A percentile compares a stretch with the other conserved stretches of the same genome.
Conservation (phyloP, 495 filamentous ascomycete species). For the Endocarpon pusillum region DNA sequence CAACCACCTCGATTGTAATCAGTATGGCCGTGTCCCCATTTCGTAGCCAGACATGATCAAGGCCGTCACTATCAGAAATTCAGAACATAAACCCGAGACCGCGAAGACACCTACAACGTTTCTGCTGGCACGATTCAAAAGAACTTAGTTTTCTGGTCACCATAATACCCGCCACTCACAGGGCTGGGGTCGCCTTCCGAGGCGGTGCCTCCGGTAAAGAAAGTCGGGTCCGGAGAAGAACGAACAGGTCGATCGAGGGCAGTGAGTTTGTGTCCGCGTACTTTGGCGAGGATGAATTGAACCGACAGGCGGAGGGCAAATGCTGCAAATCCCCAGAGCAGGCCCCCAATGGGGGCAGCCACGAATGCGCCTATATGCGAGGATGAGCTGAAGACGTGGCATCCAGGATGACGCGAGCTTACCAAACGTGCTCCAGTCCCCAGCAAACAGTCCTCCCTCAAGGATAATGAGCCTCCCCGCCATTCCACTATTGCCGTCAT, state of each 20-base stretch:
- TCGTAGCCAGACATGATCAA: too few relatives aligned
- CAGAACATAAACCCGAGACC: too few relatives aligned
- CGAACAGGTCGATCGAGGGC: conserved; percentile 42
- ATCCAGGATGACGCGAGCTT: conserved; percentile 4
- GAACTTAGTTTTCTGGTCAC: too few relatives aligned
- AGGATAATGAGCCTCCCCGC: conserved; percentile 51
- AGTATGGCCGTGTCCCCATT: too few relatives aligned
- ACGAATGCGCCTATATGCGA: conserved; percentile 41
- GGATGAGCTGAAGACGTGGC: background rate
- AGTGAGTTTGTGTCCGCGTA: conserved; percentile 37
- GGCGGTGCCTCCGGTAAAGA: background rate
- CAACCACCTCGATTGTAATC: too few relatives aligned
- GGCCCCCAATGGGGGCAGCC: conserved; percentile 52
- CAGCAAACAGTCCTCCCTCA: conserved; percentile 48
- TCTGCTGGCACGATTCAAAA: too few relatives aligned
- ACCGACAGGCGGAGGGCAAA: conserved; percentile 33
- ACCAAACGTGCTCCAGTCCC: conserved; percentile 60
- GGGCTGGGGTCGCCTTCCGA: too few relatives aligned
- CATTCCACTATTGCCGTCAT: conserved; percentile 41
- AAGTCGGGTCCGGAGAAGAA: conserved; percentile 1
- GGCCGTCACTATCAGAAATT: too few relatives aligned
- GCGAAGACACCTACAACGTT: too few relatives aligned
- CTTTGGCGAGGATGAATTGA: conserved; percentile 33
- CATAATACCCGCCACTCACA: too few relatives aligned
- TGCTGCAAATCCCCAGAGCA: conserved; percentile 49